phyloP scores from a whole-genome alignment of 192 early-diverging fungal genomes.

The Chytriomyces sp. region DNA sequence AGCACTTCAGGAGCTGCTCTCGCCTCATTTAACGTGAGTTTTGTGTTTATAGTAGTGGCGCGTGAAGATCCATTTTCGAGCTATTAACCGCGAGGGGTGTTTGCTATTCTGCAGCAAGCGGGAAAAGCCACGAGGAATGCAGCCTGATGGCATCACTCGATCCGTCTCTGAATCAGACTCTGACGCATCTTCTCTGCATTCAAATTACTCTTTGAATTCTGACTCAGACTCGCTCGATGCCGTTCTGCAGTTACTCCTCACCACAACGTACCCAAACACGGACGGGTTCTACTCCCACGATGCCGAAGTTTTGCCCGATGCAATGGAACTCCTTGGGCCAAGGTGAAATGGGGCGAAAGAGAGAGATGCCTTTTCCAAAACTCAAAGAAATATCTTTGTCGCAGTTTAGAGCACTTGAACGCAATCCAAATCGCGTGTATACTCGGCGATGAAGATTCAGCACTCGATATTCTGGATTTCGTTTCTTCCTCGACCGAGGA shows the following conservation, averaged over 20 bases:
- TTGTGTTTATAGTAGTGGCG: background rate
- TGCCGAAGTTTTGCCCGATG: slow-evolving; percentile 62
- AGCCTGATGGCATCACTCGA: too few relatives aligned
- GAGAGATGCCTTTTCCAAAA: background rate
- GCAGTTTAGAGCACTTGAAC: slow-evolving; percentile 59
- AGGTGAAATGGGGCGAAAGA: slow-evolving; percentile 37
- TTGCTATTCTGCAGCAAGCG: too few relatives aligned
- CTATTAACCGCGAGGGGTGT: too few relatives aligned
- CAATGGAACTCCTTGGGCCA: slow-evolving; percentile 62
- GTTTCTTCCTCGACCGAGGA: slow-evolving; percentile 60
- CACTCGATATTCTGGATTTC: slow-evolving; percentile 66
- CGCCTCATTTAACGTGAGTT: background rate
- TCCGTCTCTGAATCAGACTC: too few relatives aligned
- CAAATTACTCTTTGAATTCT: too few relatives aligned
- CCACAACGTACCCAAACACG: slow-evolving; percentile 58
- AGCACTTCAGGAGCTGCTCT: slow-evolving; percentile 36
- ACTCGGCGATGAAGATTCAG: slow-evolving; percentile 68
- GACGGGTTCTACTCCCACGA: slow-evolving; percentile 63
- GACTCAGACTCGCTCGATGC: slow-evolving; percentile 5
- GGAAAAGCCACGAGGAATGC: too few relatives aligned
- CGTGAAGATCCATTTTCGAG: background rate
- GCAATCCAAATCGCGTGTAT: slow-evolving; percentile 70
- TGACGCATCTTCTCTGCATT: too few relatives aligned
- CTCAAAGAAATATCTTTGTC: background rate
- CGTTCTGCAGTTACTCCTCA: slow-evolving; percentile 50